phyloP scores from a whole-genome alignment of 441 rosid species.

The Manihot esculenta region DNA sequence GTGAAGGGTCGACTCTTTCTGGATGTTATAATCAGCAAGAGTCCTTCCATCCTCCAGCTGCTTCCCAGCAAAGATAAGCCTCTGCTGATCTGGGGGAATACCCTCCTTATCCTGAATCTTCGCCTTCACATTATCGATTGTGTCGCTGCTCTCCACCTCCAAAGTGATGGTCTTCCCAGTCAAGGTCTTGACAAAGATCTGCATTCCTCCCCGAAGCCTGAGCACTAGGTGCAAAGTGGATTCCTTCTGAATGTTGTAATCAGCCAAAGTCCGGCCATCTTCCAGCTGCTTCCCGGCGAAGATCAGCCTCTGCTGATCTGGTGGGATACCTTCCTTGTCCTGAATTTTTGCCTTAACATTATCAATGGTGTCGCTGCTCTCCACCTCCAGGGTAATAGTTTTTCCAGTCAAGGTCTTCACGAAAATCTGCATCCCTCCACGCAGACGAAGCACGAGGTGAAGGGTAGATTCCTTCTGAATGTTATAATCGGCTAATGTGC shows the following conservation, averaged over 20 bases:
- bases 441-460: constrained; percentile 51
- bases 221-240: constrained; percentile 53
- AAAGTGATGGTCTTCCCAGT: constrained; percentile 59
- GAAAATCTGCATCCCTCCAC: constrained; percentile 67
- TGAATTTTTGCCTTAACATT: constrained; percentile 62
- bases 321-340: constrained; percentile 64
- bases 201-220: constrained; percentile 60
- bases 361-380: constrained; percentile 60
- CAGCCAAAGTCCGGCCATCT: constrained; percentile 55
- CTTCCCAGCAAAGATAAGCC: constrained; percentile 62
- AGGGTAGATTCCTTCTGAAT: constrained; percentile 60
- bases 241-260: constrained; percentile 63
- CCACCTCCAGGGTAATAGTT: constrained; percentile 58
- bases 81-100: constrained; percentile 57
- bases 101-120: constrained; percentile 69
- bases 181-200: constrained; percentile 55
- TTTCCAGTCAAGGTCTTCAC: constrained; percentile 62
- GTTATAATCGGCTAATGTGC: constrained; percentile 58
- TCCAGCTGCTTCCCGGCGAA: constrained; percentile 63
- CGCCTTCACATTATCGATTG: constrained; percentile 55
- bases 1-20: constrained; percentile 63
- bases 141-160: constrained; percentile 57
- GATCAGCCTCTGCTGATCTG: constrained; percentile 61
- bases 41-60: constrained; percentile 63
- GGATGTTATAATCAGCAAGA: constrained; percentile 53